These are phyloP conservation scores for Pseudonitzschia delicatissima DNA, from an alignment of 108 stramenopile species.

Conservation along the genomic window DNA sequence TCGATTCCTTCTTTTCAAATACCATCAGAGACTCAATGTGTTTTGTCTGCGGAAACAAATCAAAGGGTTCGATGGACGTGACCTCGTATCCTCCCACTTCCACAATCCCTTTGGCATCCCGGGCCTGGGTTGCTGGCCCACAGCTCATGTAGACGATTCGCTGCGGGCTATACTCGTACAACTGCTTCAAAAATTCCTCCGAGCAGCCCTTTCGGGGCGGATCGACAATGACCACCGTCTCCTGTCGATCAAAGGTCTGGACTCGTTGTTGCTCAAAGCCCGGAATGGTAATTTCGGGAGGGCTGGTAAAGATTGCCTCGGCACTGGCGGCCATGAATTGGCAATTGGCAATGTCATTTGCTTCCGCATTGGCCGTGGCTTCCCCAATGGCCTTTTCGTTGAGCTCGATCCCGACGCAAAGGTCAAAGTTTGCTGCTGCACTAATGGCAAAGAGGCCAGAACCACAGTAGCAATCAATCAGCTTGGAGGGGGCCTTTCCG, in stretches of 20 bases:
- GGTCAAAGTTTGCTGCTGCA: slow-evolving; percentile 71
- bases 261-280: slow-evolving; percentile 42
- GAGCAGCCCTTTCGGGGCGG: slow-evolving; percentile 96
- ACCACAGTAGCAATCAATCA: slow-evolving; percentile 97
- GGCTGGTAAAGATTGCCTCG: slow-evolving; percentile 85
- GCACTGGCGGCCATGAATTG: slow-evolving; percentile 87
- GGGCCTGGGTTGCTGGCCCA: slow-evolving; percentile 95
- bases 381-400: slow-evolving; percentile 86
- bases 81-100: slow-evolving; percentile 74
- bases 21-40: slow-evolving; percentile 95
- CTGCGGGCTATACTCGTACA: slow-evolving; percentile 78
- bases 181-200: slow-evolving; percentile 86
- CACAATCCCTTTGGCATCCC: slow-evolving; percentile 88
- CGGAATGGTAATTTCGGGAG: slow-evolving; percentile 28
- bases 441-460: slow-evolving; percentile 89
- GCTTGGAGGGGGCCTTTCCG: slow-evolving; percentile 42
- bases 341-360: slow-evolving; percentile 76
- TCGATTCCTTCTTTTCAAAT: slow-evolving; percentile 58
- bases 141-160: slow-evolving; percentile 96
- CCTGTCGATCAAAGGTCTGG: slow-evolving; percentile 69
- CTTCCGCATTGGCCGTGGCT: slow-evolving; percentile 77
- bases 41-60: slow-evolving; percentile 94
- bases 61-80: slow-evolving; percentile 86
- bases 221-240: slow-evolving; percentile 92
- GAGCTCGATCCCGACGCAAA: slow-evolving; percentile 93